These are phyloP conservation scores for Stylonectria norvegica DNA, from an alignment of 2,329 filamentous ascomycete species.

Conservation along the genomic window DNA sequence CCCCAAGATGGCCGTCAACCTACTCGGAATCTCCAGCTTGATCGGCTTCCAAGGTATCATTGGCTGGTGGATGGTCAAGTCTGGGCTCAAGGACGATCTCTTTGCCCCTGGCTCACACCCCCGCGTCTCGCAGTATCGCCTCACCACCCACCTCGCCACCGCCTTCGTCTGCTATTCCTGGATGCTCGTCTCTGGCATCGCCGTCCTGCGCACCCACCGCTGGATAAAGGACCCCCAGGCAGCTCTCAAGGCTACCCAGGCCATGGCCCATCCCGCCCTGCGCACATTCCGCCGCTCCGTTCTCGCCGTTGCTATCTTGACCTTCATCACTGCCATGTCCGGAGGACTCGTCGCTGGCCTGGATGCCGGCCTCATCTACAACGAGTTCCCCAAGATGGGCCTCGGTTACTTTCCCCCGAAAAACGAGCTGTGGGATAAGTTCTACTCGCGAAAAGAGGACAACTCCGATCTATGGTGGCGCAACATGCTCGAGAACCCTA, in stretches of 20 bases:
- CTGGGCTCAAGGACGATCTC: slow-evolving; percentile 89
- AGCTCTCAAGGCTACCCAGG: slow-evolving; percentile 57
- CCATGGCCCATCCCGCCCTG: slow-evolving; percentile 65
- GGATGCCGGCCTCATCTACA: slow-evolving; percentile 96
- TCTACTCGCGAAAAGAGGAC: slow-evolving; percentile 78
- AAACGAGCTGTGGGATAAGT: slow-evolving; percentile 77
- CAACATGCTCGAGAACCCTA: slow-evolving; percentile 96
- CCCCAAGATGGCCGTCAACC: slow-evolving; percentile 68
- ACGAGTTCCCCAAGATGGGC: slow-evolving; percentile 97
- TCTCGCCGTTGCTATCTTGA: slow-evolving; percentile 65
- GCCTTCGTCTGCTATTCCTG: slow-evolving; percentile 91
- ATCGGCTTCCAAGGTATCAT: slow-evolving; percentile 95
- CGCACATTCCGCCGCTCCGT: slow-evolving; percentile 70
- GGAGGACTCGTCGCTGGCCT: slow-evolving; percentile 91
- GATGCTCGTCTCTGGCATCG: slow-evolving; percentile 88
- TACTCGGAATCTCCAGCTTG: slow-evolving; percentile 78
- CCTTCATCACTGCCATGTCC: slow-evolving; percentile 90
- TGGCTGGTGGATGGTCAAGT: slow-evolving; percentile 99
- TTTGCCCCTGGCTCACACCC: slow-evolving; percentile 89
- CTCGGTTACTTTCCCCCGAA: slow-evolving; percentile 74
- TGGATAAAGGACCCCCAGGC: slow-evolving; percentile 65
- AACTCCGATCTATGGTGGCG: slow-evolving; percentile 88
- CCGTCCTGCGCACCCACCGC: slow-evolving; percentile 73
- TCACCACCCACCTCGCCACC: slow-evolving; percentile 83
- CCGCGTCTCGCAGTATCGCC: slow-evolving; percentile 88